Percentiles rank a stretch among this genome's conserved stretches.
Conservation (phyloP, 768 basidiomycete species). For the Serendipita vermifera region DNA sequence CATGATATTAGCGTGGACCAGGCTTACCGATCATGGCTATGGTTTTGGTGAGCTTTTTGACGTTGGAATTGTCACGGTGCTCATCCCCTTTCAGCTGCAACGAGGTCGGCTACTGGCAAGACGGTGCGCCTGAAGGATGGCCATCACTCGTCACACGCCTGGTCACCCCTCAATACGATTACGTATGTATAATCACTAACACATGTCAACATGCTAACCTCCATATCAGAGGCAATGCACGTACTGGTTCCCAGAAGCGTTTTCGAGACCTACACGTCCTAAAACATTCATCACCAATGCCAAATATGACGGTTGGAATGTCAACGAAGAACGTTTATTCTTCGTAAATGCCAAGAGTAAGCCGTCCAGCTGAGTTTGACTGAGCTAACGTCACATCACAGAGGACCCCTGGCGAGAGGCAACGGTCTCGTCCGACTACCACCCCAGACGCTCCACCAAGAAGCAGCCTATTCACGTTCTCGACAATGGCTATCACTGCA, state of each 20-base stretch:
- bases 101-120: slow-evolving; percentile 44
- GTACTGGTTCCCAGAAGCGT: slow-evolving; percentile 50
- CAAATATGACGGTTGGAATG: slow-evolving; percentile 50
- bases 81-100: slow-evolving; percentile 39
- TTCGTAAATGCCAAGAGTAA: slow-evolving; percentile 56
- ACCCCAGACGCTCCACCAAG: slow-evolving; percentile 34
- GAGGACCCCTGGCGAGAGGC: slow-evolving; percentile 64
- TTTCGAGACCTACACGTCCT: slow-evolving; percentile 32
- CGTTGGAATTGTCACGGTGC: not conserved
- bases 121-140: slow-evolving; percentile 27
- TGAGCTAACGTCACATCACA: slow-evolving; percentile 18
- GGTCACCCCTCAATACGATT: slow-evolving; percentile 41
- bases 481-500: slow-evolving; percentile 51
- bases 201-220: not conserved
- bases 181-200: slow-evolving; percentile 26
- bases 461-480: slow-evolving; percentile 43
- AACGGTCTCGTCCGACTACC: slow-evolving; percentile 47
- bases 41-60: slow-evolving; percentile 40
- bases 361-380: slow-evolving; percentile 19
- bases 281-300: slow-evolving; percentile 33
- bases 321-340: slow-evolving; percentile 44
- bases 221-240: slow-evolving; percentile 49
- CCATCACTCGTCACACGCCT: slow-evolving; percentile 41
- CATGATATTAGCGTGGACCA: slow-evolving; percentile 47
- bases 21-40: slow-evolving; percentile 48